Evolutionary conservation across 148 eudicot species (phyloP).

Genomic region (Fallopia convolvulus): DNA sequence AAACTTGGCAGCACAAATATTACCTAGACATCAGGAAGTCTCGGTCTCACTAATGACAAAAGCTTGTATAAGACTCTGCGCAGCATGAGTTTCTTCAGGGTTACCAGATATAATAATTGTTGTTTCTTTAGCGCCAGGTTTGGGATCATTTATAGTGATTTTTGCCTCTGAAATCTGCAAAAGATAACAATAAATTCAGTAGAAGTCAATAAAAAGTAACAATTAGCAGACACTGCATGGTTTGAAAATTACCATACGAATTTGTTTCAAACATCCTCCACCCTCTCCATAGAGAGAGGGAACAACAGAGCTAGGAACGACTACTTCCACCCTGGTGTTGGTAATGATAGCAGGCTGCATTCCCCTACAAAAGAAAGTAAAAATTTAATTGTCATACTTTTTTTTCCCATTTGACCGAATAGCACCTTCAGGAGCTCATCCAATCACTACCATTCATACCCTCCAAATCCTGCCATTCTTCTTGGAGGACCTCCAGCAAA

Average conservation of each 20-base stretch:
- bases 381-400: neutral
- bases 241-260: conserved; percentile 55
- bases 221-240: neutral
- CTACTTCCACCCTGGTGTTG: conserved; percentile 82
- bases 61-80: conserved; percentile 92
- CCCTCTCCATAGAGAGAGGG: conserved; percentile 84
- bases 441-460: conserved; percentile 35
- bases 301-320: conserved; percentile 77
- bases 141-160: conserved; percentile 62
- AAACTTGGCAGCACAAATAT: neutral
- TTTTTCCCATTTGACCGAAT: conserved; percentile 7
- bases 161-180: conserved; percentile 84
- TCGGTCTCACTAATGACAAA: conserved; percentile 75
- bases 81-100: conserved; percentile 93
- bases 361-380: conserved; percentile 29
- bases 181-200: neutral
- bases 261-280: conserved; percentile 86
- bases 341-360: conserved; percentile 65
- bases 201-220: neutral
- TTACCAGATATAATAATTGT: conserved; percentile 77
- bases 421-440: neutral
- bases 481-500: conserved; percentile 59
- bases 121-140: conserved; percentile 78
- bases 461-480: conserved; percentile 66
- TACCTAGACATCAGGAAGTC: conserved; percentile 28